Conservation (phyloP, 805 yeast genomes). For the Cephaloascus albidus region DNA sequence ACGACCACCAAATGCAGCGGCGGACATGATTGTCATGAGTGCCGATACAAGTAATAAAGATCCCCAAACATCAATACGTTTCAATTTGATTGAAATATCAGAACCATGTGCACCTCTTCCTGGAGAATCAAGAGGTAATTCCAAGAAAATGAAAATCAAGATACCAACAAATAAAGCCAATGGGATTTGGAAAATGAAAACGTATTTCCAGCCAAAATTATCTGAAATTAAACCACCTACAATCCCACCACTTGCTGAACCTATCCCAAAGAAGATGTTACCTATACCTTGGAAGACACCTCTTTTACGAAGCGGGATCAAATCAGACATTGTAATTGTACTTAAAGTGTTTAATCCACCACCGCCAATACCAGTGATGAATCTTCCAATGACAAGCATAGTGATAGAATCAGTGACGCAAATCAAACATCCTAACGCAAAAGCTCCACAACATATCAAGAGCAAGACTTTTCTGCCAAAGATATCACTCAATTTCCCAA, state of each 20-base stretch:
- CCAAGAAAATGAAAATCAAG: constrained; percentile 25
- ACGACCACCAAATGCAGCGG: constrained; percentile 60
- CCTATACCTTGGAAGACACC: constrained; percentile 80
- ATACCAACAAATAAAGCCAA: constrained; percentile 31
- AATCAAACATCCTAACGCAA: constrained; percentile 44
- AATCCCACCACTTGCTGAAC: constrained; percentile 40
- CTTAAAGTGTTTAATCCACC: constrained; percentile 75
- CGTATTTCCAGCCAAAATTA: constrained; percentile 40
- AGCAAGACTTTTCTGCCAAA: constrained; percentile 54
- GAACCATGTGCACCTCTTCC: constrained; percentile 44
- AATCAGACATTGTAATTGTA: constrained; percentile 68
- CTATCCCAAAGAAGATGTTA: constrained; percentile 67
- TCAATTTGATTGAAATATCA: constrained; percentile 35
- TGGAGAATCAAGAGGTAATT: constrained; percentile 45
- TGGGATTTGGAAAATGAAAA: constrained; percentile 30
- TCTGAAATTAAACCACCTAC: constrained; percentile 49
- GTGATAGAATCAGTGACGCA: constrained; percentile 43
- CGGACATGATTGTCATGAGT: constrained; percentile 48
- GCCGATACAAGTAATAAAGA: constrained; percentile 48
- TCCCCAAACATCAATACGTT: constrained; percentile 62
- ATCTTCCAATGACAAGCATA: constrained; percentile 40
- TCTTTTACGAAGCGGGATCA: constrained; percentile 66
- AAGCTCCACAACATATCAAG: constrained; percentile 42
- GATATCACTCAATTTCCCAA: constrained; percentile 63
- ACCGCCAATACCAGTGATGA: constrained; percentile 85